Conservation (phyloP, 1,139 yeast genomes). For the Pichia cactophila region DNA sequence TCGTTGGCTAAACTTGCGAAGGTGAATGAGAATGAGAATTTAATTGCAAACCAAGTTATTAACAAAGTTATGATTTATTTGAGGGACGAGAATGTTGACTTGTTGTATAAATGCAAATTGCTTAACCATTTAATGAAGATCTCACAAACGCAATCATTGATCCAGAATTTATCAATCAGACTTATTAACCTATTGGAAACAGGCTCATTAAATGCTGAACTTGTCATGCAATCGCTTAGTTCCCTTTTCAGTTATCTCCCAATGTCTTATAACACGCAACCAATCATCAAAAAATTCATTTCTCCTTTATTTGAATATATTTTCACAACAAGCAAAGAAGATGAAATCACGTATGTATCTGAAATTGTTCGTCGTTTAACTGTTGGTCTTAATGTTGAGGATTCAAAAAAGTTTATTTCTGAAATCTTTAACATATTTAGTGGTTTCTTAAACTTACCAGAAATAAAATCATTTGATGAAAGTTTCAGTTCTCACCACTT, state of each 20-base stretch:
- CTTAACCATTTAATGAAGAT: constrained; percentile 7
- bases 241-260: constrained; percentile 24
- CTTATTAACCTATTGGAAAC: constrained; percentile 30
- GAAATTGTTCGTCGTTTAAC: constrained; percentile 8
- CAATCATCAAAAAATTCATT: constrained; percentile 21
- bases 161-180: constrained; percentile 43
- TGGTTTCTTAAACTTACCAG: not conserved
- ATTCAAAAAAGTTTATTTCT: constrained; percentile 1
- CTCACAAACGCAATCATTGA: constrained; percentile 11
- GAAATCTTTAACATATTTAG: constrained; percentile 5
- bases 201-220: constrained; percentile 10
- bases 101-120: constrained; percentile 6
- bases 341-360: constrained; percentile 4
- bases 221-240: constrained; percentile 22
- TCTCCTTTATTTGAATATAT: constrained; percentile 20
- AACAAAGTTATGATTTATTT: constrained; percentile 4
- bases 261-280: constrained; percentile 17
- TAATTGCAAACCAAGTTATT: constrained; percentile 7
- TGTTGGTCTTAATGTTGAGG: constrained; percentile 6
- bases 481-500: not conserved
- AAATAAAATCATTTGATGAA: no score
- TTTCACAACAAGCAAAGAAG: constrained; percentile 9
- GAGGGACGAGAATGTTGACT: not conserved
- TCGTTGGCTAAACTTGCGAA: constrained; percentile 9
- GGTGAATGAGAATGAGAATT: constrained; percentile 10